These are phyloP conservation scores for Populus nigra DNA, from an alignment of 345 rosid species.

Conservation along the genomic window DNA sequence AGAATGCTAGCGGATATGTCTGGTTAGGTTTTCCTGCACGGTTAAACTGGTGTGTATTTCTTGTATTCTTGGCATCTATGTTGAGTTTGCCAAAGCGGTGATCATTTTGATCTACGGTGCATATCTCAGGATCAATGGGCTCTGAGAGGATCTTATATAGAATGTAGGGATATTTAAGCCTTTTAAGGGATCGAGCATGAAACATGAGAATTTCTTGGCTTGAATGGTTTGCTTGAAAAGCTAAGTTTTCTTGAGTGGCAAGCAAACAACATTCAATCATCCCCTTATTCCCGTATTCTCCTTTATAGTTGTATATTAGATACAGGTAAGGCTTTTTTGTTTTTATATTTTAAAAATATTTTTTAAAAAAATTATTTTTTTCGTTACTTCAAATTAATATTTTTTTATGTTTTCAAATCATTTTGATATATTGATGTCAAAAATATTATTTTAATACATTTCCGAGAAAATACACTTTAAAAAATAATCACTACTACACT, in stretches of 20 bases:
- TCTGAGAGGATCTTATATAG: background rate
- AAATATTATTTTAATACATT: too few species aligned
- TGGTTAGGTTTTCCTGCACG: background rate
- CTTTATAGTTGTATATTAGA: background rate
- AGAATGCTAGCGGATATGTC: background rate
- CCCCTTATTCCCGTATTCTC: background rate
- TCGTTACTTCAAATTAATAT: too few species aligned
- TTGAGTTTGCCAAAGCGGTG: too few species aligned
- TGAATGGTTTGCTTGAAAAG: background rate
- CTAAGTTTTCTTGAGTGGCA: background rate
- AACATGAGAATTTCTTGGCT: background rate
- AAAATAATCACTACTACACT: fast-evolving
- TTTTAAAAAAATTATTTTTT: too few species aligned
- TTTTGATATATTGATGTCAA: too few species aligned
- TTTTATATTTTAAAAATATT: background rate
- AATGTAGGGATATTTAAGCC: background rate
- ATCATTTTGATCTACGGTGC: background rate
- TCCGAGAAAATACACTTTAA: too few species aligned
- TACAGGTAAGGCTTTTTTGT: background rate
- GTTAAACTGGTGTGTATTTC: background rate
- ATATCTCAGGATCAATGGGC: background rate
- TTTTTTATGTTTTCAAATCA: fast-evolving
- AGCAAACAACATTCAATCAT: background rate
- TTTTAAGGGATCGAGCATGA: background rate
- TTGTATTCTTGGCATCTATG: background rate